Base-by-base conservation (phyloP, 169 alveolate species). In the Plasmodium inui region DNA sequence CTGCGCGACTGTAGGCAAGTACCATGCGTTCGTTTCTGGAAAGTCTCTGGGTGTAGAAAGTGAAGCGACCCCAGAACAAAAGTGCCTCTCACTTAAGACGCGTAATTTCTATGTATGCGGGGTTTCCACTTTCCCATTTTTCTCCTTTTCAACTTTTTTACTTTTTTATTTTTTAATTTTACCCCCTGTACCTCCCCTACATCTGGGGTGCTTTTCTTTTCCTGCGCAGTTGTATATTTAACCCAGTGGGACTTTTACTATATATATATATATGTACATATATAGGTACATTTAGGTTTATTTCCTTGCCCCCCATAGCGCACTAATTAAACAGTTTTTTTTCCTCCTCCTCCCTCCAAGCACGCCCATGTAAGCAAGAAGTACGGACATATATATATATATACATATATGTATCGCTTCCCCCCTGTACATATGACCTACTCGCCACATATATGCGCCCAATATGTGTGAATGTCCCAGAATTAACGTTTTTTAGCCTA, bases 391-490 rank as follows among this genome's bases (percentile, higher is more conserved):
- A 46, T 10, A 14, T 22, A 6, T 5, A 82, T 55, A 22, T 50
- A 55, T 46, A 50, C 7, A 81, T n/a, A 50, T 81, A 81, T 50
- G 50, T 37, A 50, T 46, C 55, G 17, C 32, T 1, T 37, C 8
- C 34, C 41, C 53, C 67, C 10, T 26, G 76, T 67, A 26, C 76
- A 67, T 22, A 26, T 67, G 76, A 19, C 76, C 30, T 26, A 26
- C 74, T 67, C 10, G 41, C 30, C 30, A 39, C 74, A 5, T 83
- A 67, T 32, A 83, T 83, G 74, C 55, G 50, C 7, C 46, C 26
- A 83, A 70, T 83, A 37, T 72, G 71, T 55, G 46, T 10, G 61
- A 50, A n/a, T 83, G 53, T 83, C 53, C 76, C 72, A 71, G 55
- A 83, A 32, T 70, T 83, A 83, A 71, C 44, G 30, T 83, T 50